Percentiles rank a stretch among this genome's conserved stretches.
Evolutionary conservation across 2,329 filamentous ascomycete species (phyloP).

Genomic region (Rutstroemia sp.): DNA sequence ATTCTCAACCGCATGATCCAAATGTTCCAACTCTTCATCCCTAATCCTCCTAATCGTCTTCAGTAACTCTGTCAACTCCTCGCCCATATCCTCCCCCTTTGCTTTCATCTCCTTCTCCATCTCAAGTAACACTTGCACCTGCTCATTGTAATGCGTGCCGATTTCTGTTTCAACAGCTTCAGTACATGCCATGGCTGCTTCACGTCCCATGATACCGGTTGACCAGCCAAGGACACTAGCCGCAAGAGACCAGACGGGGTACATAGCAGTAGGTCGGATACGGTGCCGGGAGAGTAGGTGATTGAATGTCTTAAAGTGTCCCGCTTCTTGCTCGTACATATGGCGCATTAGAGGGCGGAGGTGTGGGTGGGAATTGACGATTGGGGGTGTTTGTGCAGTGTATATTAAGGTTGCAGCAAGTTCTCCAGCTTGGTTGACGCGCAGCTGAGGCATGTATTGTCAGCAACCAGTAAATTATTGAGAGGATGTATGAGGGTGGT

Average conservation of each 20-base stretch:
- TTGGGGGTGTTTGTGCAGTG: slow-evolving; percentile 74
- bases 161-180: slow-evolving; percentile 99
- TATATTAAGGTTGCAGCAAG: slow-evolving; percentile 96
- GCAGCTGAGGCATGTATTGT: slow-evolving; percentile 45
- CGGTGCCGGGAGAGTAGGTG: slow-evolving; percentile 74
- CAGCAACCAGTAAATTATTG: background rate
- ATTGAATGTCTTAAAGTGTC: slow-evolving; percentile 84
- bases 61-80: slow-evolving; percentile 68
- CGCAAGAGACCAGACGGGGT: slow-evolving; percentile 78
- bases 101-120: slow-evolving; percentile 73
- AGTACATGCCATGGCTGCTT: slow-evolving; percentile 97
- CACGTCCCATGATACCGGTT: slow-evolving; percentile 80
- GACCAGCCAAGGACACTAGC: slow-evolving; percentile 81
- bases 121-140: slow-evolving; percentile 73
- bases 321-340: slow-evolving; percentile 96
- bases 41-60: slow-evolving; percentile 72
- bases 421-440: slow-evolving; percentile 96
- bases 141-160: slow-evolving; percentile 88
- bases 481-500: background rate
- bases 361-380: slow-evolving; percentile 75
- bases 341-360: slow-evolving; percentile 87
- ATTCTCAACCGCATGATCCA: slow-evolving; percentile 90
- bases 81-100: slow-evolving; percentile 71
- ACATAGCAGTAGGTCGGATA: slow-evolving; percentile 85
- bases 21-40: slow-evolving; percentile 93